Percentiles rank a stretch among this genome's conserved stretches.
These are phyloP conservation scores for Malassezia arunalokei DNA, from an alignment of 1,284 basidiomycete species.

Conservation along the genomic window DNA sequence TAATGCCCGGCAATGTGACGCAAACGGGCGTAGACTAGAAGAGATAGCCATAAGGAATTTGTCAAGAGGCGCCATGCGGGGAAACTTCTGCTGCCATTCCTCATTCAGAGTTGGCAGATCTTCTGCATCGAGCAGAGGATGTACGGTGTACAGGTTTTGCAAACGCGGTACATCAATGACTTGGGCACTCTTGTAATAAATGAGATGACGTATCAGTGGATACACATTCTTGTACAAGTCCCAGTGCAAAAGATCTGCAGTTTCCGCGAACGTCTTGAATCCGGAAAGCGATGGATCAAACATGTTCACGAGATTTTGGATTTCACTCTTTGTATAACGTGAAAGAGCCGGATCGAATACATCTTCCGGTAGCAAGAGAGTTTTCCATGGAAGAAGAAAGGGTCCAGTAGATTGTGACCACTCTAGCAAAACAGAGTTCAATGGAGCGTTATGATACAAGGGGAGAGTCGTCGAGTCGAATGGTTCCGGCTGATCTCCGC, in stretches of 20 bases:
- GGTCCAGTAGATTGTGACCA: constrained; percentile 50
- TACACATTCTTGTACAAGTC: constrained; percentile 73
- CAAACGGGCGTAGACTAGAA: constrained; percentile 18
- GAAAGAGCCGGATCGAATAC: not conserved
- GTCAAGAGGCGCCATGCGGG: constrained; percentile 57
- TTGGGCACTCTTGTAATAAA: constrained; percentile 76
- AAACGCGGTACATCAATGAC: constrained; percentile 74
- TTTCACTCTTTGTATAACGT: not conserved
- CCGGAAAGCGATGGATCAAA: constrained; percentile 8
- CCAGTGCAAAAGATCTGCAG: constrained; percentile 71
- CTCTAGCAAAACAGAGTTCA: constrained; percentile 21
- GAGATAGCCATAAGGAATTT: constrained; percentile 29
- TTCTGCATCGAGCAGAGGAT: constrained; percentile 25
- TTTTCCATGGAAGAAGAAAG: constrained; percentile 79
- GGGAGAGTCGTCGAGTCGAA: constrained; percentile 6
- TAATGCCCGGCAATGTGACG: constrained; percentile 19
- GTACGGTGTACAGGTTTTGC: constrained; percentile 65
- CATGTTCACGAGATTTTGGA: not conserved
- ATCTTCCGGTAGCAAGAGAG: constrained; percentile 58
- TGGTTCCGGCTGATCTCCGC: constrained; percentile 20
- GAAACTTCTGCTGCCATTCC: constrained; percentile 61
- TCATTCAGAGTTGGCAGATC: constrained; percentile 56
- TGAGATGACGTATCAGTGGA: constrained; percentile 74
- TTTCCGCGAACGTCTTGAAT: constrained; percentile 60
- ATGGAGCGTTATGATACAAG: constrained; percentile 4